phyloP scores from a whole-genome alignment of 441 rosid genomes.

The Metrosideros polymorpha region DNA sequence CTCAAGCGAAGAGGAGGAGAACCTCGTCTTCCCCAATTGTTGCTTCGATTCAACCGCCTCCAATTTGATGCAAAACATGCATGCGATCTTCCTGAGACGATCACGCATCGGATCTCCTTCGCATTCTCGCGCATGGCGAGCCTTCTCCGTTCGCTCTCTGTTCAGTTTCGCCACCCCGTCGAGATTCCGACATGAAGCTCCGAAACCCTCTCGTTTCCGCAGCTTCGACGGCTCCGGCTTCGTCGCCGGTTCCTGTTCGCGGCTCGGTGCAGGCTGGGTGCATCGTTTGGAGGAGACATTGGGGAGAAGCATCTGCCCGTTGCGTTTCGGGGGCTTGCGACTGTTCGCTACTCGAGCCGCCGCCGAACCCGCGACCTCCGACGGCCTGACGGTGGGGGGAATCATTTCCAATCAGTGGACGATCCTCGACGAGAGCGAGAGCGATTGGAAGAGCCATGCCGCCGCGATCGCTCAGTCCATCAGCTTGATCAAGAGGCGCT shows the following conservation, averaged over 20 bases:
- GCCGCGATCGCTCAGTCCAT: conserved; percentile 91
- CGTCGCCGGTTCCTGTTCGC: not conserved
- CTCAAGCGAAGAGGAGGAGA: not conserved
- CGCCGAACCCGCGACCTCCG: conserved; percentile 46
- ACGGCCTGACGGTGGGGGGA: conserved; percentile 72
- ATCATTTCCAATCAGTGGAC: conserved; percentile 71
- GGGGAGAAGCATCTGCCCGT: not conserved
- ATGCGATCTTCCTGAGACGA: not conserved
- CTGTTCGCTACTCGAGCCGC: conserved; percentile 32
- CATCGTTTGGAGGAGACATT: not conserved
- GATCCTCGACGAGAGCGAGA: conserved; percentile 66
- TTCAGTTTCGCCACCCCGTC: not conserved
- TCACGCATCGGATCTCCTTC: not conserved
- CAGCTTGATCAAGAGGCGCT: conserved; percentile 76
- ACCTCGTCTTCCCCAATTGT: not conserved
- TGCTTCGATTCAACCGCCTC: not conserved
- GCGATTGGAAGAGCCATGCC: conserved; percentile 93
- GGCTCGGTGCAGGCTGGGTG: not conserved
- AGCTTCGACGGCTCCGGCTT: not conserved
- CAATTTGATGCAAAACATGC: not conserved
- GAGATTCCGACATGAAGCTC: not conserved
- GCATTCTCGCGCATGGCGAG: not conserved
- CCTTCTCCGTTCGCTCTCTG: not conserved
- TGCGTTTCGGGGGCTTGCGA: conserved; percentile 10
- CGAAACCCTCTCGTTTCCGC: not conserved